A percentile compares a stretch with the other conserved stretches of the same genome.
Conservation (phyloP, 106 monocot genomes). For the Allium fistulosum region DNA sequence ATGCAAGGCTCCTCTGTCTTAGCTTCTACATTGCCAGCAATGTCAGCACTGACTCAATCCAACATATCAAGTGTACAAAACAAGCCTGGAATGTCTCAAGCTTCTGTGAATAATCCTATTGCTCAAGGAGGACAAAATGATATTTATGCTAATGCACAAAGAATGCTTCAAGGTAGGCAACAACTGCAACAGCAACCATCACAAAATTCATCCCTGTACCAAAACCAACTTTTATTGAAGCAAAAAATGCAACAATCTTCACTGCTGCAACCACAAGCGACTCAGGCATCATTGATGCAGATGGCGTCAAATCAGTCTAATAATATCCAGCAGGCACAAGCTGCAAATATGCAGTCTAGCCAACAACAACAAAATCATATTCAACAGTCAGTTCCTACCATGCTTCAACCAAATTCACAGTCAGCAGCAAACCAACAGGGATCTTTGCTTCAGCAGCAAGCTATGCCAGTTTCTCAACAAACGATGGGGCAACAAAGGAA, state of each 20-base stretch:
- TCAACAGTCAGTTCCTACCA: conserved; percentile 41
- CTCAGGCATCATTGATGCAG: conserved; percentile 57
- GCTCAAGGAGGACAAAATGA: conserved; percentile 35
- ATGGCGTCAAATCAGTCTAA: conserved; percentile 47
- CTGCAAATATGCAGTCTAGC: conserved; percentile 43
- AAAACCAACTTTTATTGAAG: conserved; percentile 33
- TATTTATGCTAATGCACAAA: conserved; percentile 62
- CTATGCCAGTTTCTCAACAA: conserved; percentile 41
- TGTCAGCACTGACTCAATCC: conserved; percentile 45
- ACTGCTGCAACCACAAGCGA: conserved; percentile 36
- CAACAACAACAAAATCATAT: conserved; percentile 57
- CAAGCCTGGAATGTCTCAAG: conserved; percentile 45
- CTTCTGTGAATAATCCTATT: conserved; percentile 30
- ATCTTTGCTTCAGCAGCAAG: conserved; percentile 42
- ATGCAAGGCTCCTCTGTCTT: conserved; percentile 33
- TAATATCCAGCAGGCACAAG: conserved; percentile 46
- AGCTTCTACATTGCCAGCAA: conserved; percentile 25
- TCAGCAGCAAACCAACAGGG: conserved; percentile 45
- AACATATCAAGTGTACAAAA: conserved; percentile 40
- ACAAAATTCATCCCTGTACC: conserved; percentile 48
- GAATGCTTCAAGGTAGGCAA: conserved; percentile 49
- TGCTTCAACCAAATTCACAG: conserved; percentile 47
- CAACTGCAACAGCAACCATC: conserved; percentile 43
- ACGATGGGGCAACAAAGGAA: conserved; percentile 44
- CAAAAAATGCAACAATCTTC: conserved; percentile 39